A percentile compares a stretch with the other conserved stretches of the same genome.
Conservation (phyloP, 2,329 filamentous ascomycete genomes). For the Cordyceps militaris region DNA sequence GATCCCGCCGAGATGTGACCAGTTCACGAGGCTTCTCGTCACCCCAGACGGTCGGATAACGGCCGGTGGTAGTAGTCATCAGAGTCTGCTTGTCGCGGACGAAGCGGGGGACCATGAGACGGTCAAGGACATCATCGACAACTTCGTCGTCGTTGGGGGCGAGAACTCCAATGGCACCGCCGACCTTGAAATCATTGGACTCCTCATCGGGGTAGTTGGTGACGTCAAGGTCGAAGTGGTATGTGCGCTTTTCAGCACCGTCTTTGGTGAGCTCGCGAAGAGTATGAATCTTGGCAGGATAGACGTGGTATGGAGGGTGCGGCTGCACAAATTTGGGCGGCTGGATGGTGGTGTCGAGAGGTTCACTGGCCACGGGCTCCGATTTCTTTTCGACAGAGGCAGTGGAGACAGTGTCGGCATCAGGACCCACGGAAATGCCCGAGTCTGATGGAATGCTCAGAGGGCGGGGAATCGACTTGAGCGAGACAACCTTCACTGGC, state of each 20-base stretch:
- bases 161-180: constrained; percentile 88
- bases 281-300: constrained; percentile 77
- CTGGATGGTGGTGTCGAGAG: constrained; percentile 54
- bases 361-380: constrained; percentile 24
- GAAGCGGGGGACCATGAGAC: constrained; percentile 72
- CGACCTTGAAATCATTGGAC: constrained; percentile 86
- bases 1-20: constrained; percentile 80
- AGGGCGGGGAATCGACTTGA: constrained; percentile 49
- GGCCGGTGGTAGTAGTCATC: constrained; percentile 69
- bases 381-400: constrained; percentile 26
- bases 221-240: constrained; percentile 94
- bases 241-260: constrained; percentile 92
- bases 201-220: constrained; percentile 88
- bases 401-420: constrained; percentile 22
- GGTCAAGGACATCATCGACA: constrained; percentile 79
- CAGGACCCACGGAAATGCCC: constrained; percentile 36
- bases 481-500: constrained; percentile 67
- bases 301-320: constrained; percentile 88
- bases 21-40: constrained; percentile 79
- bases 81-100: constrained; percentile 77
- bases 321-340: constrained; percentile 89
- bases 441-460: constrained; percentile 33
- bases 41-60: constrained; percentile 98
- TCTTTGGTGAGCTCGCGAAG: constrained; percentile 79
- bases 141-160: constrained; percentile 72